These are phyloP conservation scores for Ceratobasidium sp. DNA, from an alignment of 1,284 basidiomycete genomes.

Conservation along the genomic window DNA sequence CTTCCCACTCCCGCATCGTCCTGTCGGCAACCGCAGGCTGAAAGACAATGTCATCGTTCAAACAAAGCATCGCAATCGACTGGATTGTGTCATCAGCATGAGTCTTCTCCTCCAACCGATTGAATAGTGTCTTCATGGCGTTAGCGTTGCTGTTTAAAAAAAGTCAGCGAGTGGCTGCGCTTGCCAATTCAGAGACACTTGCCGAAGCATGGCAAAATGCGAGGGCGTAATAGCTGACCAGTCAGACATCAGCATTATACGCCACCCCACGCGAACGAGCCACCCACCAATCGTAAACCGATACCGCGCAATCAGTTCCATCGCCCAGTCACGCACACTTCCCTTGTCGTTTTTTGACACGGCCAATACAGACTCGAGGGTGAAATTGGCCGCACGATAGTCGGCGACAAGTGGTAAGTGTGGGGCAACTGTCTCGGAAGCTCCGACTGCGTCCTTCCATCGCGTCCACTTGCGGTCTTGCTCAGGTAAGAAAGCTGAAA, in stretches of 20 bases:
- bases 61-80: conserved; percentile 36
- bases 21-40: conserved; percentile 13
- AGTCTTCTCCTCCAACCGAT: conserved; percentile 3
- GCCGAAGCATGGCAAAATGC: conserved; percentile 25
- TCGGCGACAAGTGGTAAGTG: conserved; percentile 35
- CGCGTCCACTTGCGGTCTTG: conserved; percentile 16
- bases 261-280: conserved; percentile 5
- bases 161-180: not conserved
- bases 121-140: conserved; percentile 17
- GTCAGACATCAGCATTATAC: not conserved
- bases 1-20: conserved; percentile 36
- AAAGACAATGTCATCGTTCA: conserved; percentile 41
- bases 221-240: conserved; percentile 23
- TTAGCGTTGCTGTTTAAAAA: conserved; percentile 7
- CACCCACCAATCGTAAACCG: conserved; percentile 42
- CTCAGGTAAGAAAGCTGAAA: conserved; percentile 39
- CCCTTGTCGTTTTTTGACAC: conserved; percentile 8
- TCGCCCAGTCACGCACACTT: conserved; percentile 40
- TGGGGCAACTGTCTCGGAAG: conserved; percentile 10
- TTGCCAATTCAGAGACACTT: not conserved
- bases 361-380: conserved; percentile 14
- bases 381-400: conserved; percentile 38
- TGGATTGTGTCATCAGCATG: conserved; percentile 20
- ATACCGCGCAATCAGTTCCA: conserved; percentile 40
- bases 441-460: not conserved